Conservation (phyloP, 495 filamentous ascomycete genomes). For the Penicillium herquei region DNA sequence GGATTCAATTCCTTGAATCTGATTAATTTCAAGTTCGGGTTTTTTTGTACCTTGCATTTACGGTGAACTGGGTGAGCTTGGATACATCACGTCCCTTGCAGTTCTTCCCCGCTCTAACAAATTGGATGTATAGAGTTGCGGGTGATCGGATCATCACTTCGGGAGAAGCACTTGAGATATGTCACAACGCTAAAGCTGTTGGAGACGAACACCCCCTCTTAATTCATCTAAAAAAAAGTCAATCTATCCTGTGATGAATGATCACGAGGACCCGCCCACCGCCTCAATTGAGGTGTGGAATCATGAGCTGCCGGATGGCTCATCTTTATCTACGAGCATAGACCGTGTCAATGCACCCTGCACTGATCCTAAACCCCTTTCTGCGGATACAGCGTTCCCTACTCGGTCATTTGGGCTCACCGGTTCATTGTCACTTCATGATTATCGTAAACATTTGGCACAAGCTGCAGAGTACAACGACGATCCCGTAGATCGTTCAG, state of each 20-base stretch:
- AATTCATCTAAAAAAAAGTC: not conserved
- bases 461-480: constrained; percentile 23
- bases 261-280: constrained; percentile 9
- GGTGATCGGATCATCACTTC: constrained; percentile 12
- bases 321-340: constrained; percentile 18
- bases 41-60: constrained; percentile 19
- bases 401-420: constrained; percentile 25
- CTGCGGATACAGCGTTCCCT: constrained; percentile 18
- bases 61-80: constrained; percentile 9
- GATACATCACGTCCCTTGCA: constrained; percentile 21
- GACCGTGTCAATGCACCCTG: constrained; percentile 19
- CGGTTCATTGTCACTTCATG: constrained; percentile 32
- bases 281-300: constrained; percentile 12
- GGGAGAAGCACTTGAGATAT: constrained; percentile 9
- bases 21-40: not conserved
- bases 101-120: constrained; percentile 13
- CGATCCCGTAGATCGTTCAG: constrained; percentile 28
- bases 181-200: constrained; percentile 17
- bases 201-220: constrained; percentile 13
- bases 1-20: not conserved
- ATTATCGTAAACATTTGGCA: constrained; percentile 35
- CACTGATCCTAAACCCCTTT: constrained; percentile 18
- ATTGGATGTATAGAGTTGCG: constrained; percentile 19
- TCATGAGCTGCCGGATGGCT: constrained; percentile 21
- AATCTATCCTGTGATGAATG: constrained; percentile 2